Percentiles rank a stretch among this genome's conserved stretches.
These are phyloP conservation scores for Fragilaria crotonensis DNA, from an alignment of 108 stramenopile species.

Conservation along the genomic window DNA sequence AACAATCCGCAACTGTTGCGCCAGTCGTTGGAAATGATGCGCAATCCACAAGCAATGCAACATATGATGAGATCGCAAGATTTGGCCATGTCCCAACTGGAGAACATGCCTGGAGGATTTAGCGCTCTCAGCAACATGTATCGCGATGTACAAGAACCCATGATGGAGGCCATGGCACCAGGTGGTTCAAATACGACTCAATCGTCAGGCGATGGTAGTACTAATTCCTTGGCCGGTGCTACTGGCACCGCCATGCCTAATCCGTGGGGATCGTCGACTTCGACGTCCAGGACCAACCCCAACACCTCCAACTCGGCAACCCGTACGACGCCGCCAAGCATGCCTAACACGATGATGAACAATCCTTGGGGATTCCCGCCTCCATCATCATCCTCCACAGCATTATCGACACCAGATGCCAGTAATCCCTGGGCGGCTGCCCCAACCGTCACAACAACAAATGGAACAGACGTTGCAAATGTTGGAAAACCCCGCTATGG, in stretches of 20 bases:
- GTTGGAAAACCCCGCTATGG: conserved; percentile 60
- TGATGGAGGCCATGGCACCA: conserved; percentile 79
- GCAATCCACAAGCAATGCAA: conserved; percentile 80
- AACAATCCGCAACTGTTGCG: conserved; percentile 86
- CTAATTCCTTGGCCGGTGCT: conserved; percentile 35
- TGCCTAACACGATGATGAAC: conserved; percentile 1
- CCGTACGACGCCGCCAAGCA: neutral
- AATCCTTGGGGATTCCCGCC: conserved; percentile 42
- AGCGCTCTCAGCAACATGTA: conserved; percentile 91
- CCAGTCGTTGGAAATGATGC: conserved; percentile 89
- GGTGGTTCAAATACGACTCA: neutral
- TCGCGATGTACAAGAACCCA: conserved; percentile 89
- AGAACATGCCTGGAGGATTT: conserved; percentile 93
- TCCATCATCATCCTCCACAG: conserved; percentile 12
- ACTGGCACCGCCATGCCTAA: conserved; percentile 88
- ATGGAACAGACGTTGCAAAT: conserved; percentile 52
- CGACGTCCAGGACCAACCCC: neutral
- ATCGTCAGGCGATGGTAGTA: neutral
- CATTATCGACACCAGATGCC: conserved; percentile 3
- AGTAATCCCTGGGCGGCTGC: conserved; percentile 46
- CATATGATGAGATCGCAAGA: conserved; percentile 91
- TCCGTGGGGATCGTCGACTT: conserved; percentile 70
- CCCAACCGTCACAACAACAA: conserved; percentile 15
- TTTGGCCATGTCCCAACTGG: conserved; percentile 90
- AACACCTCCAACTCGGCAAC: conserved; percentile 1